phyloP scores from a whole-genome alignment of 2,329 filamentous ascomycete genomes.

The Monosporascus sp. region DNA sequence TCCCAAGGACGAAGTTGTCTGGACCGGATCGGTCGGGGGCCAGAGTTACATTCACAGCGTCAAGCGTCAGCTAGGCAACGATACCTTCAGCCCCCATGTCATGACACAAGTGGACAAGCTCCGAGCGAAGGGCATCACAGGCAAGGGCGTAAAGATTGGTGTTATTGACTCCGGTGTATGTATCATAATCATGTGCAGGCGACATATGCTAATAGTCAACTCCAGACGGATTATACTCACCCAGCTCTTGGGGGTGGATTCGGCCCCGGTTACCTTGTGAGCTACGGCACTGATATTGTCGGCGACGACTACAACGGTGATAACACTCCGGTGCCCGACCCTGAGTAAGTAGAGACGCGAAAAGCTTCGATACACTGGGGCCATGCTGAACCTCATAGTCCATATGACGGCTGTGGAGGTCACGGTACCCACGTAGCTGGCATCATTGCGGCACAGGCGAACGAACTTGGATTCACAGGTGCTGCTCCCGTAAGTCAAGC shows the following conservation, averaged over 20 bases:
- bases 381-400: conserved; percentile 28
- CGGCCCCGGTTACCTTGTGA: conserved; percentile 52
- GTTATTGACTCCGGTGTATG: conserved; percentile 50
- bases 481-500: conserved; percentile 38
- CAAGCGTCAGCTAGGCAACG: conserved; percentile 28
- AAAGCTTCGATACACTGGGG: neutral
- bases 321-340: conserved; percentile 22
- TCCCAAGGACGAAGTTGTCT: conserved; percentile 39
- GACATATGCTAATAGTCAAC: conserved; percentile 9
- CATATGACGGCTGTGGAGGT: conserved; percentile 49
- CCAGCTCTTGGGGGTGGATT: conserved; percentile 61
- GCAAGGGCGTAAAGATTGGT: conserved; percentile 47
- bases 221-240: conserved; percentile 55
- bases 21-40: conserved; percentile 31
- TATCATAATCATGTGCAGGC: conserved; percentile 3
- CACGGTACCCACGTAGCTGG: conserved; percentile 60
- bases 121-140: conserved; percentile 39
- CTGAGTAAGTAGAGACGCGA: conserved; percentile 13
- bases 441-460: conserved; percentile 53
- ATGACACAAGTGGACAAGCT: conserved; percentile 54
- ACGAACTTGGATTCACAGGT: conserved; percentile 50
- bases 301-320: conserved; percentile 45
- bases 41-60: conserved; percentile 19
- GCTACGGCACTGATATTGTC: conserved; percentile 40
- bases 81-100: conserved; percentile 44